A percentile compares a stretch with the other conserved stretches of the same genome.
Evolutionary conservation across 345 rosid species (phyloP).

Genomic region (Salix viminalis): DNA sequence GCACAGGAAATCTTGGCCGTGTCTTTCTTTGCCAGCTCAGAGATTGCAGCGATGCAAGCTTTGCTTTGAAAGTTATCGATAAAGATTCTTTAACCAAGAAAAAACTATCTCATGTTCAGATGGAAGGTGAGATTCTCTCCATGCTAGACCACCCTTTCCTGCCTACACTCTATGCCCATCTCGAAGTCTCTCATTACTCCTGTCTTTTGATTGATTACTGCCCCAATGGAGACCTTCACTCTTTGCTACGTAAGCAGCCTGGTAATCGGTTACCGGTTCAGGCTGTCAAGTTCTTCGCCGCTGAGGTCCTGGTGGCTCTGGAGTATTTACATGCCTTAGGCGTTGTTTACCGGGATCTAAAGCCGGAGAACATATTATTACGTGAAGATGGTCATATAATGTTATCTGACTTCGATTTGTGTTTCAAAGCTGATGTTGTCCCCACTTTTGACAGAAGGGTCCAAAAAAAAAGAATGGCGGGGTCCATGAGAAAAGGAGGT

Average conservation of each 20-base stretch:
- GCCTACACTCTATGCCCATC: slow-evolving; percentile 83
- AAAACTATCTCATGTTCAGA: slow-evolving; percentile 70
- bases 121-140: slow-evolving; percentile 73
- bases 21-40: slow-evolving; percentile 74
- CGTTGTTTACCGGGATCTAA: slow-evolving; percentile 86
- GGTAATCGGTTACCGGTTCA: slow-evolving; percentile 54
- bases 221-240: slow-evolving; percentile 86
- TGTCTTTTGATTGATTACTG: slow-evolving; percentile 96
- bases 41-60: slow-evolving; percentile 1
- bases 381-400: slow-evolving; percentile 97
- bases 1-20: slow-evolving; percentile 87
- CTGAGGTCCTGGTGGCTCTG: slow-evolving; percentile 83
- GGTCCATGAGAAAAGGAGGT: slow-evolving; percentile 48
- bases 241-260: slow-evolving; percentile 67
- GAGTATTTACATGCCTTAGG: slow-evolving; percentile 98
- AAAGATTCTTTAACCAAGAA: slow-evolving; percentile 69
- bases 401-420: slow-evolving; percentile 94
- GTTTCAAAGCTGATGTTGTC: slow-evolving; percentile 71
- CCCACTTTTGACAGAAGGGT: slow-evolving; percentile 55
- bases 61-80: slow-evolving; percentile 94
- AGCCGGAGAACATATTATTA: slow-evolving; percentile 88
- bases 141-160: slow-evolving; percentile 93
- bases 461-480: neutral
- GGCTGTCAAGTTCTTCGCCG: slow-evolving; percentile 87
- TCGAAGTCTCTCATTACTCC: slow-evolving; percentile 80